phyloP scores from a whole-genome alignment of 345 rosid genomes.

The Diplotaxis tenuifolia region DNA sequence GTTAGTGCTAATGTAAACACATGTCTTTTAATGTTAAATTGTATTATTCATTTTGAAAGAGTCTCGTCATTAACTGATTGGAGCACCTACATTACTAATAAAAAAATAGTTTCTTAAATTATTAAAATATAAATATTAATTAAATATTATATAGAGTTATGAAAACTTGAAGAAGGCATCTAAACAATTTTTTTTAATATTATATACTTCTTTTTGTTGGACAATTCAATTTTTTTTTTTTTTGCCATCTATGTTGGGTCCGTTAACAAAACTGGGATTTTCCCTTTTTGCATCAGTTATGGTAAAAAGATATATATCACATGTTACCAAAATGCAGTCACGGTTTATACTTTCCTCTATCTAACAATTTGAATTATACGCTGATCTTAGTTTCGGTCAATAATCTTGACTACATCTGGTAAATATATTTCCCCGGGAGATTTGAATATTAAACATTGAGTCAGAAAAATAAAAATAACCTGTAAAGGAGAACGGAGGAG shows the following conservation, averaged over 20 bases:
- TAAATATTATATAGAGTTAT: background rate
- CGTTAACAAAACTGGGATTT: background rate
- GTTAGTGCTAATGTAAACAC: background rate
- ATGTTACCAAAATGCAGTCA: no score
- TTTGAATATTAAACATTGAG: conserved; percentile 8
- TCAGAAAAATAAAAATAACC: background rate
- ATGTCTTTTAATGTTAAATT: background rate
- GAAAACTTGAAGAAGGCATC: no score
- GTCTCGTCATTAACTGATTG: background rate
- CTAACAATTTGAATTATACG: no score
- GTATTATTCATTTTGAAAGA: background rate
- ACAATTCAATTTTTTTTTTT: no score
- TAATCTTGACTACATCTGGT: background rate
- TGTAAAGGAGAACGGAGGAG: conserved; percentile 10
- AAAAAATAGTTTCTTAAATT: background rate
- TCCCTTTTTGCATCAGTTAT: background rate
- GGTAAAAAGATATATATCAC: background rate
- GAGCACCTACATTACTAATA: background rate
- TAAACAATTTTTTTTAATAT: background rate
- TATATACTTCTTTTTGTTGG: background rate
- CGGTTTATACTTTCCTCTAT: no score
- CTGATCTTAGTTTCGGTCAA: background rate
- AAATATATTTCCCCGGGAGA: background rate
- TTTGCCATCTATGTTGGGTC: background rate
- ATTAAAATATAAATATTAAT: background rate